Evolutionary conservation across 2,329 filamentous ascomycete genomes (phyloP), one percentile per base, ranked within the genome.

Genomic region (Teratosphaeria viscida): DNA sequence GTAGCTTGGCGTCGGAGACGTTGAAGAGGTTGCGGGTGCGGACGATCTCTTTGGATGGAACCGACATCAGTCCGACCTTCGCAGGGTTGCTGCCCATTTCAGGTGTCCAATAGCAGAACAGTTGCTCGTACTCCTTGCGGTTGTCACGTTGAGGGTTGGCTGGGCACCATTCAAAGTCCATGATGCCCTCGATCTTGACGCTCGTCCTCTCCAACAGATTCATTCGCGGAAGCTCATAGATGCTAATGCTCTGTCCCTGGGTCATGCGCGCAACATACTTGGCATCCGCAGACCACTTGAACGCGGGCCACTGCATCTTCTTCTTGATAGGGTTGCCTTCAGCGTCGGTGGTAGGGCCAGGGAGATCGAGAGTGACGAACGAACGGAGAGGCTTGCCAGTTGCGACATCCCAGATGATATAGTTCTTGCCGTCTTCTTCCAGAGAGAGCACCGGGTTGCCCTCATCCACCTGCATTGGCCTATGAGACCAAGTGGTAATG

Each of bases 271-370:
- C 94, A 63, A 97, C 92, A 74, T 96, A 99, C 76, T 95, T 94
- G 77, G 96, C 91, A 72, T 99, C 94, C 2, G 94, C 81, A 34
- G 94, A 97, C 94, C 94, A 99, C 80, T 99, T 99, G 85, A 99
- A 99, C 2, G 92, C 92, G 27, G 94, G 94, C 94, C 94, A 99
- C 72, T 94, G 89, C 68, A 95, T 85, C 83, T 96, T 96, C 76
- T 91, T 90, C 81, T 95, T 95, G 65, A 83, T 78, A 34, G 84
- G 82, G 62, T 84, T 80, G 62, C 84, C 84, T 43, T 86, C 83
- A 43, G 80, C 80, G 59, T 86, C 85, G 56, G 75, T 76, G 43
- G 78, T 77, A 55, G 83, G 80, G 65, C 82, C 82, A 34, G 89
- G 85, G 14, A 89, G 78, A 66, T 99, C 94, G 64, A 96, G 83